phyloP scores from a whole-genome alignment of 352 stramenopile species.

The Globisporangium cylindrosporum region DNA sequence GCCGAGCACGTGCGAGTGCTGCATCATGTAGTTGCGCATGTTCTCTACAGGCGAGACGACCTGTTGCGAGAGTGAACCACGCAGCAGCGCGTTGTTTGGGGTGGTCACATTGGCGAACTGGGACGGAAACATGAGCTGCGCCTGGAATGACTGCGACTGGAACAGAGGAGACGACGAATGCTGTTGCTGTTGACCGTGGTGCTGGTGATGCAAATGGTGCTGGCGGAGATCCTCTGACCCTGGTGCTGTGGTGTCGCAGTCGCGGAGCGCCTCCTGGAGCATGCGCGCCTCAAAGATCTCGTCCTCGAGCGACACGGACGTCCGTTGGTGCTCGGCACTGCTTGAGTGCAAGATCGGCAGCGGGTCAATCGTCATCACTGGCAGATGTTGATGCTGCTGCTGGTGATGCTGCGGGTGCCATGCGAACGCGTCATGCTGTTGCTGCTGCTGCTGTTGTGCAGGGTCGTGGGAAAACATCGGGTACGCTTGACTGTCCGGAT shows the following conservation, averaged over 20 bases:
- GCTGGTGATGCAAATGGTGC: conserved; percentile 14
- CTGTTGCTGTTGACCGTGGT: not conserved
- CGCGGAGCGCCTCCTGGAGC: conserved; percentile 30
- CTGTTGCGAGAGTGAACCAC: conserved; percentile 7
- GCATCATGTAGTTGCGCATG: conserved; percentile 10
- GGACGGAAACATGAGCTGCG: conserved; percentile 21
- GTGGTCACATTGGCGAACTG: conserved; percentile 22
- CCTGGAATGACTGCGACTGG: conserved; percentile 6
- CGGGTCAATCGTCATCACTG: conserved; percentile 10
- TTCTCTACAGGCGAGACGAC: conserved; percentile 17
- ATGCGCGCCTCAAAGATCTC: conserved; percentile 34
- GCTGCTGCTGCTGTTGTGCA: not conserved
- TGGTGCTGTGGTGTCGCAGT: conserved; percentile 7
- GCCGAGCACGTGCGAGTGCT: not conserved
- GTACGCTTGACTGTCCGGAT: not conserved
- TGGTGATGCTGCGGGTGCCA: conserved; percentile 1
- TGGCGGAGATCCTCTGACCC: conserved; percentile 10
- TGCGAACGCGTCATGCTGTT: not conserved
- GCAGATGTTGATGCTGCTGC: not conserved
- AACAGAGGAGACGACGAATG: conserved; percentile 8
- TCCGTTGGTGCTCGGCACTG: not conserved
- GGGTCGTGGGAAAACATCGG: not conserved
- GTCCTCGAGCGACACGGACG: conserved; percentile 19
- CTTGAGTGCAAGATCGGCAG: conserved; percentile 5
- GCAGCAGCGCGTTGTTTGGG: not conserved